Conservation (phyloP, 805 yeast species). For the Naumovozyma castellii region DNA sequence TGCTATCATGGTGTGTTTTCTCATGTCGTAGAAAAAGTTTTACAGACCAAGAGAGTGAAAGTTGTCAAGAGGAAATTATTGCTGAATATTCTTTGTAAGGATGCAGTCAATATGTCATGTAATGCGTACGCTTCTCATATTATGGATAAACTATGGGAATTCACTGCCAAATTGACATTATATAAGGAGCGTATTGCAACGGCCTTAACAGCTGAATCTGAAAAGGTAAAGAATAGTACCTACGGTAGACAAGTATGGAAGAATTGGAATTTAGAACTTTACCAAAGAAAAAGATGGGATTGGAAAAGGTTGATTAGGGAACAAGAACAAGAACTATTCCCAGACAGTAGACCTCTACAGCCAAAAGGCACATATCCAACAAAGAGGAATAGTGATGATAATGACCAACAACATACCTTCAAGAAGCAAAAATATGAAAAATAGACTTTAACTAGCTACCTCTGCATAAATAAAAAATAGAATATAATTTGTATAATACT, state of each 20-base stretch:
- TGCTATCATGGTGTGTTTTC: constrained; percentile 86
- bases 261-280: constrained; percentile 86
- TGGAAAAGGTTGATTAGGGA: constrained; percentile 66
- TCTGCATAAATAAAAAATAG: too few relatives aligned
- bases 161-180: constrained; percentile 66
- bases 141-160: constrained; percentile 74
- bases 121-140: constrained; percentile 89
- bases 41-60: constrained; percentile 41
- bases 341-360: constrained; percentile 28
- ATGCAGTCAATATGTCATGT: constrained; percentile 55
- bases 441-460: too few relatives aligned
- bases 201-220: constrained; percentile 48
- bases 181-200: constrained; percentile 81
- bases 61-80: constrained; percentile 55
- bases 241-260: constrained; percentile 93
- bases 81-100: constrained; percentile 52
- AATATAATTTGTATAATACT: not conserved
- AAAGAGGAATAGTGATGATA: not conserved
- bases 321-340: constrained; percentile 36
- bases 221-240: constrained; percentile 67
- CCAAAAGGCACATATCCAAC: constrained; percentile 10
- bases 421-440: not conserved
- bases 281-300: constrained; percentile 41
- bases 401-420: not conserved
- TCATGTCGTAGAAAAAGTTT: constrained; percentile 68